Conservation (phyloP, 345 rosid genomes). For the Dimocarpus longan region DNA sequence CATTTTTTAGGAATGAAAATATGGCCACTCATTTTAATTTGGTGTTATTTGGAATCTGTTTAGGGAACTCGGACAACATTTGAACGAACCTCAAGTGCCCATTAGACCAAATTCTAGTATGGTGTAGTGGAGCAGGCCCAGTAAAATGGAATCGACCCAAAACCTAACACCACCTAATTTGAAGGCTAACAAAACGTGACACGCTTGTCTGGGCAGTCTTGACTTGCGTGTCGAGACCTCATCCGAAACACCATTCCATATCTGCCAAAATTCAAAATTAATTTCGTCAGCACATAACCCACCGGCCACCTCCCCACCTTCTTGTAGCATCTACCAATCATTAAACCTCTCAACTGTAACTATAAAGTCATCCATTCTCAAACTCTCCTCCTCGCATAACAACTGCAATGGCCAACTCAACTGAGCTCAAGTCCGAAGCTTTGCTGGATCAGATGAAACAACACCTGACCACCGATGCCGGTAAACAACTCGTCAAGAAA, state of each 20-base stretch:
- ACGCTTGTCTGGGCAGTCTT: background rate
- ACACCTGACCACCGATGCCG: slow-evolving; percentile 75
- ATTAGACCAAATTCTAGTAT: background rate
- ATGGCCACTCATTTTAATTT: too few relatives aligned
- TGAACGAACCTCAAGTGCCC: background rate
- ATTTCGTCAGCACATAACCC: background rate
- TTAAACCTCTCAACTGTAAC: background rate
- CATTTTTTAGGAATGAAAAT: too few relatives aligned
- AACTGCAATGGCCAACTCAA: slow-evolving; percentile 46
- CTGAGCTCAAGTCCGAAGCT: slow-evolving; percentile 67
- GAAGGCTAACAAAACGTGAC: background rate
- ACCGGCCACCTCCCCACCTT: background rate
- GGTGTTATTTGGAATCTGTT: background rate
- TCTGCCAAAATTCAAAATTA: background rate
- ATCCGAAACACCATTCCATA: background rate
- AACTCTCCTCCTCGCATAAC: background rate
- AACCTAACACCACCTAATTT: background rate
- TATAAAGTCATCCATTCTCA: background rate
- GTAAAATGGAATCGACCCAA: background rate
- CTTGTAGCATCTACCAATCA: background rate
- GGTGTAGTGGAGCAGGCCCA: background rate
- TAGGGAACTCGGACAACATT: background rate
- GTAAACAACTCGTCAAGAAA: slow-evolving; percentile 61
- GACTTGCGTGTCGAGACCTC: background rate
- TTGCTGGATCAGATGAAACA: slow-evolving; percentile 70